Base-by-base conservation (phyloP, 2,329 filamentous ascomycete species). In the Monosporascus sp. region DNA sequence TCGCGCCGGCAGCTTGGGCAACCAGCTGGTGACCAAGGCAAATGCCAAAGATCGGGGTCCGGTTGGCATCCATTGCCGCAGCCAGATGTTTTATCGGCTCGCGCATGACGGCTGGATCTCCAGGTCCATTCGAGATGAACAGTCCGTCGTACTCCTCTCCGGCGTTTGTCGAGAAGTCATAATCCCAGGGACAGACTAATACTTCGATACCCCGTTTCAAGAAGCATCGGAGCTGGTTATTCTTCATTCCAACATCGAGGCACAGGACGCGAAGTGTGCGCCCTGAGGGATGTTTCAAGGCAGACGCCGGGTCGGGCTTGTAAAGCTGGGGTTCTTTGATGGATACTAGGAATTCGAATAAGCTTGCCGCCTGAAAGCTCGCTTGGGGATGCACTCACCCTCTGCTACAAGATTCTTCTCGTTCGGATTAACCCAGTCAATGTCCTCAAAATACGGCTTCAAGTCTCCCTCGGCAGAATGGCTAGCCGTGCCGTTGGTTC, bases 181-280 rank as follows among this genome's bases (percentile, higher is more conserved):
- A 91, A 74, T 99, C 86, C 92, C 93, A 99, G 9, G 94, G 94
- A 59, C 94, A 92, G 53, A 97, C 90, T 60, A 96, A 76, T 49
- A 97, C 92, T 70, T 99, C 94, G 52, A 97, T 88, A 52, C 94
- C 94, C 62, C 94, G 86, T 65, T 85, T 87, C 55, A 99, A 79
- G 65, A 99, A 86, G 76, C 94, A 99, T 62, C 94, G 84, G 64
- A 99, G 81, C 76, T 99, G 94, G 76, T 97, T 99, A 77, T 90
- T 97, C 76, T 99, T 99, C 79, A 97, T 86, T 70, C 94, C 94
- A 62, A 99, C 93, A 75, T 99, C 94, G 62, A 99, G 83, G 70
- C 91, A 96, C 49, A 97, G 79, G 57, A 99, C 86, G 68, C 92
- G 89, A 54, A 97, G 81, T 49, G 87, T 81, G 63, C 92, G 88